phyloP scores from a whole-genome alignment of 129 eudicot species.

The Flaveria brownii region DNA sequence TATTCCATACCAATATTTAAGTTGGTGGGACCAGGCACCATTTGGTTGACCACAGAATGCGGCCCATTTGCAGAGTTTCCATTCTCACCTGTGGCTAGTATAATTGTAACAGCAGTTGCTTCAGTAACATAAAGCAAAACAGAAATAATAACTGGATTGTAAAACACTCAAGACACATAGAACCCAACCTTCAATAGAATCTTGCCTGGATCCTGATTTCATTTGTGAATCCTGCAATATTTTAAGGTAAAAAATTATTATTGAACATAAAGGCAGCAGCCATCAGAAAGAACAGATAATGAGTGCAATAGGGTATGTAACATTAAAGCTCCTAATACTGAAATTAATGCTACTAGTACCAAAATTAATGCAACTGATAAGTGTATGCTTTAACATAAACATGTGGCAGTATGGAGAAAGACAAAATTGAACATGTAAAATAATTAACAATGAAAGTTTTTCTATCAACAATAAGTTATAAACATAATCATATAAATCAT shows the following conservation, averaged over 20 bases:
- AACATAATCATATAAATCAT: background rate
- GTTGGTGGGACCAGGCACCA: slow-evolving; percentile 80
- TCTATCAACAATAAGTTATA: background rate
- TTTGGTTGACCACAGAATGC: slow-evolving; percentile 56
- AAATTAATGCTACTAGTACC: background rate
- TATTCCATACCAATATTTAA: slow-evolving; percentile 93
- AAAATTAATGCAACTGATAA: background rate
- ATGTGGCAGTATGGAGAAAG: background rate
- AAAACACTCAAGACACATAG: background rate
- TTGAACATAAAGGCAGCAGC: slow-evolving; percentile 8
- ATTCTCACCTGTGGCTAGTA: slow-evolving; percentile 63
- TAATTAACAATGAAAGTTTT: background rate
- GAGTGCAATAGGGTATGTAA: background rate
- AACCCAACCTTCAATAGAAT: slow-evolving; percentile 66
- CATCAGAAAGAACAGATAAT: background rate
- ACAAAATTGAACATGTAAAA: background rate
- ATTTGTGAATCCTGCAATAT: slow-evolving; percentile 70
- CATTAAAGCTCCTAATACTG: too few relatives aligned
- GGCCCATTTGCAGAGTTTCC: slow-evolving; percentile 76
- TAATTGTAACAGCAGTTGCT: slow-evolving; percentile 20
- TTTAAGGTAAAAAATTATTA: background rate
- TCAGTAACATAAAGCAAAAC: slow-evolving; percentile 14
- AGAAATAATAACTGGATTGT: background rate
- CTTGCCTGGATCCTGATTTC: slow-evolving; percentile 75
- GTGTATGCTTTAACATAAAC: background rate